Conservation (phyloP, 2,329 filamentous ascomycete species). For the Harringtonia lauricola region DNA sequence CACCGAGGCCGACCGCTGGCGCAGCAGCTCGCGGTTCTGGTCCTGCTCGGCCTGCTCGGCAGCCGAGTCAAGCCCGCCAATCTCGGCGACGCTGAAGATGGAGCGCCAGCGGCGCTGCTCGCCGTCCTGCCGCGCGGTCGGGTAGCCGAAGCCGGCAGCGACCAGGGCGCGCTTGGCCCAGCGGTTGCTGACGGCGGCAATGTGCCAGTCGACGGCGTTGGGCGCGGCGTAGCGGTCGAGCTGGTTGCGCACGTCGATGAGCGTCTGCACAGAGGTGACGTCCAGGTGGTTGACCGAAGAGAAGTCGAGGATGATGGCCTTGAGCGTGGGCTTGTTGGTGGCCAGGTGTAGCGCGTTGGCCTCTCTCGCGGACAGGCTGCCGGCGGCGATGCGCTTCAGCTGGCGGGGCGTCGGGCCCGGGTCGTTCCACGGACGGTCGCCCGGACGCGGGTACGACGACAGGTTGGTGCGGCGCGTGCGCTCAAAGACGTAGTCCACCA, state of each 20-base stretch:
- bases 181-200: conserved; percentile 41
- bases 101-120: conserved; percentile 70
- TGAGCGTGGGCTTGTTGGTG: conserved; percentile 20
- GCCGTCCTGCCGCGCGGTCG: conserved; percentile 41
- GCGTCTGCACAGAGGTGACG: conserved; percentile 43
- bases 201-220: conserved; percentile 38
- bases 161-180: conserved; percentile 48
- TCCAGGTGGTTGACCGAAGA: conserved; percentile 46
- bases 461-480: conserved; percentile 68
- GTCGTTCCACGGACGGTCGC: conserved; percentile 92
- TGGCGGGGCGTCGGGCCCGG: conserved; percentile 55
- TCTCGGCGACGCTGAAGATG: conserved; percentile 89
- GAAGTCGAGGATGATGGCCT: conserved; percentile 46
- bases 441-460: conserved; percentile 49
- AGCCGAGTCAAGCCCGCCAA: conserved; percentile 59
- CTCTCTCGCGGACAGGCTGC: too few relatives aligned
- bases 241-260: conserved; percentile 43
- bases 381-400: conserved; percentile 17
- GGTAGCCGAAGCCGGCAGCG: conserved; percentile 47
- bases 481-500: conserved; percentile 56
- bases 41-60: conserved; percentile 55
- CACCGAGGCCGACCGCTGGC: background rate
- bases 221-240: conserved; percentile 41
- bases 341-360: conserved; percentile 10
- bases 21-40: conserved; percentile 40